Conservation (phyloP, 176 grass and related monocot genomes). For the Microstegium vimineum region DNA sequence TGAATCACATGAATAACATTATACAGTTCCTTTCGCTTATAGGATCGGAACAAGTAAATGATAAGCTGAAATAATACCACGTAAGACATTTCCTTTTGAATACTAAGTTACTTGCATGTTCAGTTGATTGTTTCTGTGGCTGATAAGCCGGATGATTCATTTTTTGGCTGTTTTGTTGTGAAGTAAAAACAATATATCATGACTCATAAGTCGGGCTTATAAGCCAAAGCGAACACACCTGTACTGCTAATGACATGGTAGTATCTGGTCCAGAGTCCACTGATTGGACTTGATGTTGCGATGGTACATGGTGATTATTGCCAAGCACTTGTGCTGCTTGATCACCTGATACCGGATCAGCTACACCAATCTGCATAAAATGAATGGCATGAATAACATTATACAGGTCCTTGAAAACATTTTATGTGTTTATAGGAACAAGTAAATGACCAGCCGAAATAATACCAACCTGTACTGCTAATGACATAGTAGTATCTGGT, state of each 20-base stretch:
- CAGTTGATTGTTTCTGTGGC: no score
- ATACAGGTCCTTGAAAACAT: neutral
- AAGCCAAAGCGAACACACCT: no score
- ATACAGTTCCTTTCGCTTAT: no score
- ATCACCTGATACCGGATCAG: conserved; percentile 30
- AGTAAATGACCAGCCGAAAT: no score
- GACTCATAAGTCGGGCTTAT: no score
- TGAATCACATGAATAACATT: no score
- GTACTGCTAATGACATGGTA: no score
- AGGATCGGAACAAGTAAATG: no score
- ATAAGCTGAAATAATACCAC: neutral
- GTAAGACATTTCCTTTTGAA: no score
- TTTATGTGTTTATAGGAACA: no score
- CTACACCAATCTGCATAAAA: conserved; percentile 29
- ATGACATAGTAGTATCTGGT: neutral
- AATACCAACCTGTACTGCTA: neutral
- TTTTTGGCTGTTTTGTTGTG: neutral
- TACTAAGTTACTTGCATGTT: no score
- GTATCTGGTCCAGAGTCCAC: neutral
- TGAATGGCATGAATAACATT: neutral
- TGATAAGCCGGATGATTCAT: neutral
- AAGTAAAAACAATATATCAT: no score
- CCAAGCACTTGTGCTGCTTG: neutral
- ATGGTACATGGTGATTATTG: neutral
- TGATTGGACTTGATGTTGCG: conserved; percentile 1